Conservation (phyloP, 2,329 filamentous ascomycete genomes). For the Penicillium sp. region DNA sequence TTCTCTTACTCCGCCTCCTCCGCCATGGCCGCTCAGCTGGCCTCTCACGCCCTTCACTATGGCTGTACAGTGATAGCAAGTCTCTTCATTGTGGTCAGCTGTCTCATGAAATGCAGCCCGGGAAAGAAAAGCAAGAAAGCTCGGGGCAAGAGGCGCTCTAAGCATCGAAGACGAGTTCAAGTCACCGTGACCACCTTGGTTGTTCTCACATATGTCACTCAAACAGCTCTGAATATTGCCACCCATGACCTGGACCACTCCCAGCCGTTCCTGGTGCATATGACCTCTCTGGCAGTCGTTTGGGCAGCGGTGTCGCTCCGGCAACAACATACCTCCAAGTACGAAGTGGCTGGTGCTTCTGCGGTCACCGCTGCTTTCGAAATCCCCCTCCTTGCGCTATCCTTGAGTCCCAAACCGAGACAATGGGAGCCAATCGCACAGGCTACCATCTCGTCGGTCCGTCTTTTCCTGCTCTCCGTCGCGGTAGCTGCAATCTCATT, state of each 20-base stretch:
- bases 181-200: background rate
- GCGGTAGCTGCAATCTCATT: background rate
- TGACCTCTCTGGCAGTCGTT: constrained; percentile 7
- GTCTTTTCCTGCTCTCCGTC: constrained; percentile 1
- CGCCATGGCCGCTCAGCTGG: constrained; percentile 5
- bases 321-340: constrained; percentile 1
- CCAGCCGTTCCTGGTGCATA: constrained; percentile 10
- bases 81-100: constrained; percentile 1
- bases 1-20: background rate
- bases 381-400: constrained; percentile 11
- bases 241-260: constrained; percentile 8
- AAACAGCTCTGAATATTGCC: constrained; percentile 2
- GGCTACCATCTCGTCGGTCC: background rate
- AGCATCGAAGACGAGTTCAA: background rate
- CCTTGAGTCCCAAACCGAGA: constrained; percentile 3
- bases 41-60: constrained; percentile 2
- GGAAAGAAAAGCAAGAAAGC: constrained; percentile 2
- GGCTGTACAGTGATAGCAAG: constrained; percentile 5
- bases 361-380: constrained; percentile 13
- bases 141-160: constrained; percentile 1
- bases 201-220: constrained; percentile 7
- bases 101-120: background rate
- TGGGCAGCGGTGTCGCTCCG: constrained; percentile 8
- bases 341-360: constrained; percentile 4
- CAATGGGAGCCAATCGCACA: constrained; percentile 10